phyloP scores from a whole-genome alignment of 176 grass and related monocot species.

The Coix lacrymajobi region DNA sequence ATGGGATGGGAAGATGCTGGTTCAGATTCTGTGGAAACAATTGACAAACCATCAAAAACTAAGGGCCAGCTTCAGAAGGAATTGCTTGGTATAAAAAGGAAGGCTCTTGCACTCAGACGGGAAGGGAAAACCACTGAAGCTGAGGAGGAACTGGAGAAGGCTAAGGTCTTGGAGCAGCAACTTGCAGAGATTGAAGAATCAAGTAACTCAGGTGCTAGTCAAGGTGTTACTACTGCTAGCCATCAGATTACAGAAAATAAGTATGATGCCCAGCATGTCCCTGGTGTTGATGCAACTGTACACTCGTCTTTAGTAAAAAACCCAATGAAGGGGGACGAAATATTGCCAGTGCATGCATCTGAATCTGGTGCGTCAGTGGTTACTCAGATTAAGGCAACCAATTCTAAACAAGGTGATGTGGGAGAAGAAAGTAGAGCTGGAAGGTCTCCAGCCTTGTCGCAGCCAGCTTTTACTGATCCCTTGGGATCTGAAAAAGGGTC shows the following conservation, averaged over 20 bases:
- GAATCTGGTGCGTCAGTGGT: not conserved
- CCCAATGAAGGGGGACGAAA: not conserved
- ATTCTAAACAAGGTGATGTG: not conserved
- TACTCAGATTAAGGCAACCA: not conserved
- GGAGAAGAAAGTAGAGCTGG: not conserved
- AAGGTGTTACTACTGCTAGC: conserved; percentile 8
- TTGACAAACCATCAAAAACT: conserved; percentile 43
- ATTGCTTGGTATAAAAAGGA: conserved; percentile 81
- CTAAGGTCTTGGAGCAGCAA: conserved; percentile 74
- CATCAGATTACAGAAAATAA: conserved; percentile 17
- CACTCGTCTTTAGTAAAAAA: not conserved
- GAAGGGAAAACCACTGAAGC: conserved; percentile 71
- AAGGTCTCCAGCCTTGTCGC: not conserved
- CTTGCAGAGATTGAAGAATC: conserved; percentile 59
- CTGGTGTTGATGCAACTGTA: not conserved
- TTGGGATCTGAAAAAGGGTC: conserved; percentile 23
- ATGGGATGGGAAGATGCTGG: conserved; percentile 75
- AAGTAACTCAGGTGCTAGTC: not conserved
- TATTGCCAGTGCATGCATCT: no score
- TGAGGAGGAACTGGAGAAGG: conserved; percentile 79
- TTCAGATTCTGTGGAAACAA: conserved; percentile 19
- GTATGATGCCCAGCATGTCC: not conserved
- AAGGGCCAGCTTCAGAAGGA: conserved; percentile 83
- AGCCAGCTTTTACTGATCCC: conserved; percentile 2
- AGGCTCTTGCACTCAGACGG: conserved; percentile 68